Base-by-base conservation (phyloP, 2,329 filamentous ascomycete genomes). In the Microascus cirrosus region DNA sequence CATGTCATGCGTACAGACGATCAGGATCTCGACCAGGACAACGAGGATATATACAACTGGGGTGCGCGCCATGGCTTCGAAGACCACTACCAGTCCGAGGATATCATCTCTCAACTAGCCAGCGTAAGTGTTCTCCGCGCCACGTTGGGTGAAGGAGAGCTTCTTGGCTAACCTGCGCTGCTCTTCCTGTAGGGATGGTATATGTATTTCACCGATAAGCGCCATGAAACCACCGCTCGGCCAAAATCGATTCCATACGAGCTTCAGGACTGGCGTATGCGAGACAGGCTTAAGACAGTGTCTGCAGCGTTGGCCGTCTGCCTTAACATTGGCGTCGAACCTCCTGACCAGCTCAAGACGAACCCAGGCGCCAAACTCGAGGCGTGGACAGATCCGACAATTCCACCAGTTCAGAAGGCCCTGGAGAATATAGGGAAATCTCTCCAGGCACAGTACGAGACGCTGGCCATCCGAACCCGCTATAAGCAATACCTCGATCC, bases 121-220 rank as follows among this genome's bases (percentile, higher is more conserved):
- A 91, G 87, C 68, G 87, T 91, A 74, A 74, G 85, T 79, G 63
- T 55, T 53, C 57, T 53, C 59, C 61, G 20, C 53, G 53, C 60
- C 62, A 60, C 13, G n/a, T 52, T 11, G 18, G 11, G 13, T 54
- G 13, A 58, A 55, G 25, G 53, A 51, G 20, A 45, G 50, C 50
- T 34, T 48, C 57, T 56, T 54, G 34, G 53, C 35, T 45, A 35
- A 53, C n/a, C 20, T 35, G 51, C 28, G 48, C 39, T 61, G 60
- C 45, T 51, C 25, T 54, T 25, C 34, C 35, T 60, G 58, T 71
- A 96, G 88, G 95, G 90, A 64, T 99, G 95, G 84, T 97, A 96
- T 77, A 97, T 97, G 93, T 99, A 99, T 74, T 99, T 89, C 72
- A 96, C 93, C 62, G 94, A 99, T 72, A 97, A 97, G 73, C 87